A percentile compares a stretch with the other conserved stretches of the same genome.
Evolutionary conservation across 2,329 filamentous ascomycete genomes (phyloP).

Genomic region (Neofusicoccum laricinum): DNA sequence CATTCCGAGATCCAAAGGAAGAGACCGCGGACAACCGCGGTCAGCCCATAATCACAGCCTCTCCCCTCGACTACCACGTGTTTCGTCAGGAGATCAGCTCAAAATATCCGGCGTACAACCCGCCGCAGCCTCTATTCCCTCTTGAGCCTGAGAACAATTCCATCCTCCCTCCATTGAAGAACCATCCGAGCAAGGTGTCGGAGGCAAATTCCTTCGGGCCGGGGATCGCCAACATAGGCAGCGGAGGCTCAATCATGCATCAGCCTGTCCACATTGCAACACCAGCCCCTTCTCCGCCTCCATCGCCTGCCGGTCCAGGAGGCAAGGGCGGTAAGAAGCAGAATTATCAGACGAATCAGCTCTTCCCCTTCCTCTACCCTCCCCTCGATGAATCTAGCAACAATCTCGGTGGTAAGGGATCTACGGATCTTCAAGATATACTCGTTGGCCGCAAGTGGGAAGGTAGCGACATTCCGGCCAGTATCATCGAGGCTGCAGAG

Average conservation of each 20-base stretch:
- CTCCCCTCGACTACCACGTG: conserved; percentile 90
- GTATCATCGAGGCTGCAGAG: conserved; percentile 90
- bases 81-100: conserved; percentile 97
- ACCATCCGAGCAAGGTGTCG: conserved; percentile 58
- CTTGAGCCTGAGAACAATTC: conserved; percentile 89
- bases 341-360: conserved; percentile 98
- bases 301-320: conserved; percentile 76
- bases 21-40: conserved; percentile 58
- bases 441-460: conserved; percentile 85
- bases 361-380: conserved; percentile 96
- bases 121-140: conserved; percentile 77
- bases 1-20: conserved; percentile 58
- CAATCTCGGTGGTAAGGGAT: conserved; percentile 83
- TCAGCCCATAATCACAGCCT: conserved; percentile 83
- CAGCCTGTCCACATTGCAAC: conserved; percentile 99
- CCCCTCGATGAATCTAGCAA: conserved; percentile 87
- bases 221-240: conserved; percentile 46
- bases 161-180: conserved; percentile 79
- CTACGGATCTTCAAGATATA: conserved; percentile 72
- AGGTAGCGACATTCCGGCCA: conserved; percentile 89
- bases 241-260: conserved; percentile 74
- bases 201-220: conserved; percentile 53
- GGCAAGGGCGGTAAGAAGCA: conserved; percentile 97
- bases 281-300: conserved; percentile 90
- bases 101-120: conserved; percentile 95